Evolutionary conservation across 2,329 filamentous ascomycete species (phyloP).

Genomic region (Rhynchosporium secalis): DNA sequence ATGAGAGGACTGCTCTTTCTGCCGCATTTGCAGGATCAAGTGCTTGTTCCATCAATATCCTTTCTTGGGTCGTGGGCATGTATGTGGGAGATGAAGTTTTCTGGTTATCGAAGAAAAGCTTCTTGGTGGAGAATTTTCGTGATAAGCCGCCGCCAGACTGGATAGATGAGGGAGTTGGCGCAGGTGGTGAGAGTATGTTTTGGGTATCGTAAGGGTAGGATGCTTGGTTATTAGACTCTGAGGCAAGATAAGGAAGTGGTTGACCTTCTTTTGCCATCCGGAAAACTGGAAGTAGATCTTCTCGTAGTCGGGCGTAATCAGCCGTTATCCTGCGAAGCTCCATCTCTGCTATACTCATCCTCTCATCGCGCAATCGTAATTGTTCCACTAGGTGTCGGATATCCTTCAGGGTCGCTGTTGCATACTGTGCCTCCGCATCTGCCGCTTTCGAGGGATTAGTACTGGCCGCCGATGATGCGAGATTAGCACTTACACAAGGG

Average conservation of each 20-base stretch:
- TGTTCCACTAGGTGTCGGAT: conserved; percentile 89
- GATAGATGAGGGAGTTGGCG: conserved; percentile 54
- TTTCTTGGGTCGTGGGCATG: conserved; percentile 67
- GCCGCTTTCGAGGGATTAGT: conserved; percentile 60
- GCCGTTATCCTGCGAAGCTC: conserved; percentile 83
- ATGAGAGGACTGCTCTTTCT: conserved; percentile 64
- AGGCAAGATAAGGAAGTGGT: conserved; percentile 63
- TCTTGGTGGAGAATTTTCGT: conserved; percentile 74
- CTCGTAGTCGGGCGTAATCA: conserved; percentile 83
- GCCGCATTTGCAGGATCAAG: conserved; percentile 70
- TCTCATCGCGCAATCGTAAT: conserved; percentile 84
- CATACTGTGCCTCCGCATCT: conserved; percentile 82
- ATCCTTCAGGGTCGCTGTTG: conserved; percentile 87
- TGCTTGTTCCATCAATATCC: conserved; percentile 61
- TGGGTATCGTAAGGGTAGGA: conserved; percentile 52
- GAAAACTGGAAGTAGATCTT: conserved; percentile 88
- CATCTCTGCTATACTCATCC: conserved; percentile 78
- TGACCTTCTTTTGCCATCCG: conserved; percentile 90
- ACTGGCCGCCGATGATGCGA: conserved; percentile 21
- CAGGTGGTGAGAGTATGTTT: conserved; percentile 55
- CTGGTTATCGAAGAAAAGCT: conserved; percentile 71
- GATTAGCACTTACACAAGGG: conserved; percentile 70
- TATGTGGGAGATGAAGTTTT: conserved; percentile 76
- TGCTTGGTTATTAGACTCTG: conserved; percentile 34
- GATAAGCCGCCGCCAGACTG: conserved; percentile 59